Evolutionary conservation across 331 rosid genomes (phyloP).

Genomic region (Pyrus hybrid): DNA sequence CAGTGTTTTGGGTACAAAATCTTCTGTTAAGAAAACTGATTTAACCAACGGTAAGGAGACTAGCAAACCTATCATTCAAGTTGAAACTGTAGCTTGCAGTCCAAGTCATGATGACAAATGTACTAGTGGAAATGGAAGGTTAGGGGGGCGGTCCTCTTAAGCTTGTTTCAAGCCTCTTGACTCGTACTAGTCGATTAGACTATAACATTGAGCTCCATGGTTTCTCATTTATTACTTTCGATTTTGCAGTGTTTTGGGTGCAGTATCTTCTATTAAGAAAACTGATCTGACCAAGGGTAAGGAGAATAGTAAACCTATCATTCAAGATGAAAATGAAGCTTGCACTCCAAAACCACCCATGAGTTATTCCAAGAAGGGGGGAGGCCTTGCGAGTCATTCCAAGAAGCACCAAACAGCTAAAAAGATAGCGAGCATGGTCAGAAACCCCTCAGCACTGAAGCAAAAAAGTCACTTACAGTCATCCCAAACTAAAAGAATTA

Average conservation of each 20-base stretch:
- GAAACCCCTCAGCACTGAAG: constrained; percentile 35
- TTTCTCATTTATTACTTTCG: background rate
- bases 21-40: constrained; percentile 14
- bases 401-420: constrained; percentile 52
- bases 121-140: constrained; percentile 23
- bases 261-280: constrained; percentile 20
- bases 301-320: constrained; percentile 5
- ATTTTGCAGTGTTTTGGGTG: constrained; percentile 18
- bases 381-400: constrained; percentile 30
- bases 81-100: constrained; percentile 51
- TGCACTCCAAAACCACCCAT: constrained; percentile 57
- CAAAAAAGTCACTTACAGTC: constrained; percentile 39
- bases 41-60: background rate
- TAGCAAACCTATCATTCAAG: constrained; percentile 16
- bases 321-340: constrained; percentile 40
- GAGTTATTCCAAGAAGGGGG: constrained; percentile 30
- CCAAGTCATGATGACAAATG: constrained; percentile 21
- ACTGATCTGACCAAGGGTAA: background rate
- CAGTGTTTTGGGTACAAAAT: constrained; percentile 23
- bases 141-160: background rate
- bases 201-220: background rate
- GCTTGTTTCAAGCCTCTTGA: background rate
- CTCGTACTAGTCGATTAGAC: too few relatives aligned
- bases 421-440: constrained; percentile 38
- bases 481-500: constrained; percentile 25